Base-by-base conservation (phyloP, 1,284 basidiomycete genomes). In the Sporisorium reilianum region DNA sequence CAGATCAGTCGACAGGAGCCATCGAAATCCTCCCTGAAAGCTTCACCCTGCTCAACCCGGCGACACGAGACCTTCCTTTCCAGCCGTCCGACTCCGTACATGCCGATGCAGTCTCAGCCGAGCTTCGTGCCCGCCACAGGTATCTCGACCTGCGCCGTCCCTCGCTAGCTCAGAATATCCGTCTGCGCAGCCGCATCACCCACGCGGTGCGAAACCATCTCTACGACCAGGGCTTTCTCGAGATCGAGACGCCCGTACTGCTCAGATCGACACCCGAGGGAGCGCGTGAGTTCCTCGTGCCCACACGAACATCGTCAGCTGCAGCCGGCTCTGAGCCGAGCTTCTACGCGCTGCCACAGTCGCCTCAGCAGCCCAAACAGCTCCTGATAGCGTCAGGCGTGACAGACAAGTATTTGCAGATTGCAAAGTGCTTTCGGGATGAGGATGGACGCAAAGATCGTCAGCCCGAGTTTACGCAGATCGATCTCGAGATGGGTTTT, bases 401-500 rank as follows among this genome's bases (percentile, higher is more conserved):
- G 1, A 89, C 95, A 6, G 92, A 94, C 81, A 90, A 89, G 72
- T 97, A 97, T 86, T 97, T 91, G 86, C 95, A 97, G 85, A 88
- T 97, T 61, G 95, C 95, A 16, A 90, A 90, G 75, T 97, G 95
- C 86, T 97, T 97, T 88, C 89, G 95, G 42, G 95, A 97, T 85
- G 95, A 97, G 85, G 94, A 94, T 81, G 93, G 94, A 2, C 89
- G 95, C 63, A 94, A 92, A 85, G 95, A 97, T 85, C 89, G 95
- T 30, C 95, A 97, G 83, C 94, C 95, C 0, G 95, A 97, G 85
- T 97, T 97, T 85, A 97, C 95, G 22, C 95, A 97, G 86, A 88
- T 97, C 71, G 95, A 97, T 89, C 86, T 97, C 72, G 95, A 97
- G 86, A 95, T 97, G 93, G 93, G 92, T 2, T 97, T 93, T 85